Conservation (phyloP, 169 alveolate genomes). For the Eimeria mitis region DNA sequence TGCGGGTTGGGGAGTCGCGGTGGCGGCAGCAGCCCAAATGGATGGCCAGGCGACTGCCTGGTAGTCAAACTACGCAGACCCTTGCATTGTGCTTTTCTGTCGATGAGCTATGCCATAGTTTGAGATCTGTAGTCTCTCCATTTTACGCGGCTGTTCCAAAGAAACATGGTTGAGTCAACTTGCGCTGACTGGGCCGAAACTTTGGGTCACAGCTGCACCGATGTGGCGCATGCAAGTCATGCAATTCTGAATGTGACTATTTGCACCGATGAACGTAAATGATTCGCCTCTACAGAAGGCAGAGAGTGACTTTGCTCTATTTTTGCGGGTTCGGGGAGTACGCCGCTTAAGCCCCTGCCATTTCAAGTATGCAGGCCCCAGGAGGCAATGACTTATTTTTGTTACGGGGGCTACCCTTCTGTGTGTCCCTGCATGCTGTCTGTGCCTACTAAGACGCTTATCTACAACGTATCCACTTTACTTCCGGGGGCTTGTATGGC, state of each 20-base stretch:
- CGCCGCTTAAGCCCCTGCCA: slow-evolving; percentile 12
- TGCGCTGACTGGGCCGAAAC: background rate
- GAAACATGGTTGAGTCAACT: background rate
- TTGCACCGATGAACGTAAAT: background rate
- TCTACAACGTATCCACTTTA: background rate
- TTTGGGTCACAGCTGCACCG: slow-evolving; percentile 1
- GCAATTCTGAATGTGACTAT: background rate
- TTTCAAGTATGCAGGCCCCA: slow-evolving; percentile 39
- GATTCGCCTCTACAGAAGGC: background rate
- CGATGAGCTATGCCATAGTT: background rate
- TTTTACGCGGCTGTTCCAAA: background rate
- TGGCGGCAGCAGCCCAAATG: background rate
- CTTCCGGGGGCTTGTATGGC: background rate
- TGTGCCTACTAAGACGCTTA: background rate
- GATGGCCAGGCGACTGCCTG: background rate
- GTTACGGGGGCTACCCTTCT: background rate
- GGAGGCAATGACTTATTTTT: slow-evolving; percentile 17
- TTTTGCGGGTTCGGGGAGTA: slow-evolving; percentile 1
- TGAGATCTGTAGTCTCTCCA: background rate
- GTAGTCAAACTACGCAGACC: background rate
- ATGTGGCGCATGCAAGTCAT: background rate
- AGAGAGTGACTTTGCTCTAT: background rate
- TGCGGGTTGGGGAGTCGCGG: too few species aligned
- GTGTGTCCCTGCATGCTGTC: background rate
- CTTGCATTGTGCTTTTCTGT: too few species aligned